Percentiles rank a stretch among this genome's conserved stretches.
Evolutionary conservation across 73 alveolate genomes (phyloP).

Genomic region (Urostyla sp.): DNA sequence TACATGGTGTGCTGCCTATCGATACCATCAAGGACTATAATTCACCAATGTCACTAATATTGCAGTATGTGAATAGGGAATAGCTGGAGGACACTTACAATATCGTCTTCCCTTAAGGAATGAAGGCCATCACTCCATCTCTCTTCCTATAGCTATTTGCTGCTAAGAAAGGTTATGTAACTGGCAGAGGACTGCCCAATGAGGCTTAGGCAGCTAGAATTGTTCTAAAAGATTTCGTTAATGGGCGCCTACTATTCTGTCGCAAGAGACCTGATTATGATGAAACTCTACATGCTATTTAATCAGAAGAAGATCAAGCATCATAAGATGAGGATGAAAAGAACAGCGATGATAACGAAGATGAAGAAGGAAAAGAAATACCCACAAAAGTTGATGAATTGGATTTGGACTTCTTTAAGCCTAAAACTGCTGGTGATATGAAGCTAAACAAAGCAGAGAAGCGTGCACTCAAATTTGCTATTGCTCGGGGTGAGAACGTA

Average conservation of each 20-base stretch:
- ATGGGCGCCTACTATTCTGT: slow-evolving; percentile 92
- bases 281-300: slow-evolving; percentile 15
- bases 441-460: slow-evolving; percentile 68
- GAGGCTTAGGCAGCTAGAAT: slow-evolving; percentile 95
- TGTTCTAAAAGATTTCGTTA: slow-evolving; percentile 93
- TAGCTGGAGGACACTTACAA: slow-evolving; percentile 86
- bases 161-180: slow-evolving; percentile 87
- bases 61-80: slow-evolving; percentile 86
- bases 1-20: slow-evolving; percentile 97
- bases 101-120: slow-evolving; percentile 78
- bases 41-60: slow-evolving; percentile 90
- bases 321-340: slow-evolving; percentile 3
- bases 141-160: slow-evolving; percentile 87
- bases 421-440: neutral
- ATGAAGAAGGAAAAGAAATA: slow-evolving; percentile 12
- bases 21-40: slow-evolving; percentile 94
- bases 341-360: slow-evolving; percentile 45
- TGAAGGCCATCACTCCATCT: slow-evolving; percentile 76
- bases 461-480: slow-evolving; percentile 67
- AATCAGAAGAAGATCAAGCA: slow-evolving; percentile 27
- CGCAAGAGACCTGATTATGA: slow-evolving; percentile 94
- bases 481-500: slow-evolving; percentile 54
- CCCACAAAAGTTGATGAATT: slow-evolving; percentile 20
- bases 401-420: slow-evolving; percentile 50
- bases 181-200: slow-evolving; percentile 98